Conservation (phyloP, 768 basidiomycete species). For the Podaxis sp. region DNA sequence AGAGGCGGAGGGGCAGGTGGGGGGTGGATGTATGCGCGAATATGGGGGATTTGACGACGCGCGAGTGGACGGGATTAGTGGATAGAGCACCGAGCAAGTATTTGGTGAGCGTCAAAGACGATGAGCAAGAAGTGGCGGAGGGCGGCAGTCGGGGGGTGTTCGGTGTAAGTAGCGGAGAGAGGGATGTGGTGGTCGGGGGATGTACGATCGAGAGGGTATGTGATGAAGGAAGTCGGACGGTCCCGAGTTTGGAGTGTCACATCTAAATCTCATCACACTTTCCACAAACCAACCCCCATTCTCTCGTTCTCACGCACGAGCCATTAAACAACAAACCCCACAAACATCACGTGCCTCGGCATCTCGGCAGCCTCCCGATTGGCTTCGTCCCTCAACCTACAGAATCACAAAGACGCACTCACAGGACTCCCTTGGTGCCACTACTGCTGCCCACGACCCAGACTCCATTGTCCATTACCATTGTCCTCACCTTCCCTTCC, state of each 20-base stretch:
- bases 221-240: constrained; percentile 47
- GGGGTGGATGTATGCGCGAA: constrained; percentile 19
- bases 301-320: constrained; percentile 43
- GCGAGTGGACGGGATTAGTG: constrained; percentile 15
- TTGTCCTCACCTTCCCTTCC: background rate
- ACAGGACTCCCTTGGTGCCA: background rate
- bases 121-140: constrained; percentile 24
- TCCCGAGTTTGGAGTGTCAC: constrained; percentile 44
- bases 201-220: constrained; percentile 48
- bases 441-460: background rate
- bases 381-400: constrained; percentile 10
- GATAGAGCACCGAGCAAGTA: constrained; percentile 14
- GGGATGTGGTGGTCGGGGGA: constrained; percentile 24
- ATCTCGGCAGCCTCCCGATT: constrained; percentile 21
- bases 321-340: constrained; percentile 39
- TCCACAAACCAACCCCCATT: constrained; percentile 28
- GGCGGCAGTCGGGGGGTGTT: constrained; percentile 28
- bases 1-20: constrained; percentile 14
- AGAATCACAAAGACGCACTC: constrained; percentile 12
- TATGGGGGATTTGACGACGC: constrained; percentile 18
- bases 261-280: constrained; percentile 42
- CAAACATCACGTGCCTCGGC: constrained; percentile 35
- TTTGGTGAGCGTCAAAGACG: constrained; percentile 21
- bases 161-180: constrained; percentile 19
- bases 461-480: background rate